Conservation (phyloP, 768 basidiomycete genomes). For the Amanita molliuscula region DNA sequence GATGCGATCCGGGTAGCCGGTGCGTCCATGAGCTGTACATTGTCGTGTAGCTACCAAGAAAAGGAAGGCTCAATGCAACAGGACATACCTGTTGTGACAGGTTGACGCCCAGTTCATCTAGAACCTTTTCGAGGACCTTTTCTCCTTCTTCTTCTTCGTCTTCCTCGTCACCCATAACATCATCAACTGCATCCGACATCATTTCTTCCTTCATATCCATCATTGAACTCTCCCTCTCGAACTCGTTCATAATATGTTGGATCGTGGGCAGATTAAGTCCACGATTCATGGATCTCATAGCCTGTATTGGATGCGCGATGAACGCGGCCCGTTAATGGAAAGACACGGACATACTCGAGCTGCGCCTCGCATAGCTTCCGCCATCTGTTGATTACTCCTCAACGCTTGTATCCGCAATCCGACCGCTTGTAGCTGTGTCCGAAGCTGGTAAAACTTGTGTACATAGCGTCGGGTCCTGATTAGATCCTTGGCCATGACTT, state of each 20-base stretch:
- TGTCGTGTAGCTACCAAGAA: conserved; percentile 7
- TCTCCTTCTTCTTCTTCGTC: conserved; percentile 98
- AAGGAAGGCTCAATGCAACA: not conserved
- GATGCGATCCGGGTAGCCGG: conserved; percentile 58
- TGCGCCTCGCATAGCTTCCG: conserved; percentile 97
- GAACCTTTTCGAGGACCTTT: conserved; percentile 88
- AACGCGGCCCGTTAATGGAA: conserved; percentile 4
- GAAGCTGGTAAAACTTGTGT: conserved; percentile 99
- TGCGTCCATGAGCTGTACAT: conserved; percentile 65
- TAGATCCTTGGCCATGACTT: conserved; percentile 98
- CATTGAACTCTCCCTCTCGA: conserved; percentile 92
- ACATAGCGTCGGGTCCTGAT: conserved; percentile 92
- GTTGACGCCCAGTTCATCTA: conserved; percentile 94
- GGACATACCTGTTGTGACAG: conserved; percentile 64
- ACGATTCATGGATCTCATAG: conserved; percentile 97
- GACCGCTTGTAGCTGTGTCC: conserved; percentile 95
- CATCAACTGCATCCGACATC: conserved; percentile 98
- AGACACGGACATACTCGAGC: conserved; percentile 54
- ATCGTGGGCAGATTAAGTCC: conserved; percentile 93
- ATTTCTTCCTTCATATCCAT: conserved; percentile 99
- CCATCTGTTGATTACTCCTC: conserved; percentile 98
- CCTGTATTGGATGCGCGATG: conserved; percentile 36
- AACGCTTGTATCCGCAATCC: conserved; percentile 92
- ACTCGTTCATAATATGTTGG: conserved; percentile 94
- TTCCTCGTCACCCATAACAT: conserved; percentile 94